Base-by-base conservation (phyloP, 441 rosid species). In the Erodium texanum region DNA sequence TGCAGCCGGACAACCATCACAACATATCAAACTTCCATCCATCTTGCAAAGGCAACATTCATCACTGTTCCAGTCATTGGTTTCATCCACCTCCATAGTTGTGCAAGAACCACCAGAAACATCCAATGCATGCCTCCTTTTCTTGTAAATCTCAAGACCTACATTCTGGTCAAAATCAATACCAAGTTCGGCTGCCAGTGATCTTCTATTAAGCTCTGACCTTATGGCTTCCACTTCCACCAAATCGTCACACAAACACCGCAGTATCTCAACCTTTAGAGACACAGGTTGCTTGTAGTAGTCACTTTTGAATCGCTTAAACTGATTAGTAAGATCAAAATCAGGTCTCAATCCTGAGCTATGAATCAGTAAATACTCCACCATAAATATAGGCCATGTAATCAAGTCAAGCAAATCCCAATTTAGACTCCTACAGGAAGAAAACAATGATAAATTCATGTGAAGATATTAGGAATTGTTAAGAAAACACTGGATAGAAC, bases 1-100 rank as follows among this genome's bases (percentile, higher is more conserved):
- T 12, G 93, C 93, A 80, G 90, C 90, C 62, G 93, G 90, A 73
- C 93, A 86, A 65, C 91, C 94, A 76, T 86, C 94, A 75, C 94
- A 88, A 73, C 88, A 88, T 70, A 88, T 80, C 77, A 88, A 78
- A 70, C 24, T 86, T 59, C 94, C 91, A 73, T 86, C 91, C 94
- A 88, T 86, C 81, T 85, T 88, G 72, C 94, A 88, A 58, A 88
- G 80, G 77, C 81, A 80, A 73, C 91, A 88, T 67, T 88, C 87
- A 24, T 85, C 91, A 65, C 81, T 81, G 80, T 88, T 88, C 88
- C 81, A 68, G 78, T 86, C 91, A 73, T 69, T 66, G 9, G 80
- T 76, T 27, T 82, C 83, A 76, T 78, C 70, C 64, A 69, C 68
- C 70, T 82, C 89, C 52, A 77, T 81, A 56, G 82, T 71, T 43